Base-by-base conservation (phyloP, 108 stramenopile species). In the Cyclotella choctawhatcheeana region DNA sequence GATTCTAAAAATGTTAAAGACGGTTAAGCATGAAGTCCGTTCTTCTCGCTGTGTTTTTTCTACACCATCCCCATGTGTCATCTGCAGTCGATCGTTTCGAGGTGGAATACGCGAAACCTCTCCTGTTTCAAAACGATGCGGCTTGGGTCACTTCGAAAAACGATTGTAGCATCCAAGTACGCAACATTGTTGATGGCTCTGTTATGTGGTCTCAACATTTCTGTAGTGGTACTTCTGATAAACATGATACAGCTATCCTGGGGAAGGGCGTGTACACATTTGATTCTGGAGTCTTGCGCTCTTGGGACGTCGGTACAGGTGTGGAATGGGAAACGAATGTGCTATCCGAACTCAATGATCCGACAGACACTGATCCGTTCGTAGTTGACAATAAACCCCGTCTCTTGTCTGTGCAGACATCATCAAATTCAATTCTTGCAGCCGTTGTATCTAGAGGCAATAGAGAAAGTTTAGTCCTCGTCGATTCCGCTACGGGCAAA, bases 21-120 rank as follows among this genome's bases (percentile, higher is more conserved):
- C n/a, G n/a, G n/a, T n/a, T n/a, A n/a, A n/a, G n/a, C 47, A 48
- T 48, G 47, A 48, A 48, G n/a, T 48, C 47, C 16, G 16, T 17
- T n/a, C 47, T 8, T 4, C 47, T n/a, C 8, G 4, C 17, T 4
- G 17, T 48, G 17, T n/a, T 48, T n/a, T n/a, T n/a, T 4, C 18
- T n/a, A n/a, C 47, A 17, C 47, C 12, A 4, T n/a, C 4, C 47
- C n/a, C 17, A 4, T 4, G 47, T 48, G 16, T 48, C 47, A 6
- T 40, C n/a, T 40, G 37, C 47, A 17, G 16, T 48, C 4, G 16
- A 48, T 8, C 47, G 47, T 4, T 48, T 48, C 47, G 47, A 48
- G 18, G 47, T 48, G 16, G n/a, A 48, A 8, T 48, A 48, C 47
- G 47, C 47, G 4, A 48, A n/a, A 4, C 47, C 47, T 48, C 12